phyloP scores from a whole-genome alignment of 495 filamentous ascomycete species.

The Aspergillus ellipticus region DNA sequence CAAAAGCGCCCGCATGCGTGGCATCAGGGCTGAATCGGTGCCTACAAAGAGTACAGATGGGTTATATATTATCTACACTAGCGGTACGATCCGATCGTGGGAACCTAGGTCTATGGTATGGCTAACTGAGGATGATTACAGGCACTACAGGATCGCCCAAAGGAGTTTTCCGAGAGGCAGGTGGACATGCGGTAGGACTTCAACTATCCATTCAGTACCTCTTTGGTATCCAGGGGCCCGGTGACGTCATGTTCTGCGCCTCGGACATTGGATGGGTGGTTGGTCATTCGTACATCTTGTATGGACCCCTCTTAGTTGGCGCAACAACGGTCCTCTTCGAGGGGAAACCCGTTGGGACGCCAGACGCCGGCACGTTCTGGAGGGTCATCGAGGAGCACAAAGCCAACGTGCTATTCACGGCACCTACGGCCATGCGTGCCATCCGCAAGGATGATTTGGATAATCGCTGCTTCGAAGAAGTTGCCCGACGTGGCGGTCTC shows the following conservation, averaged over 20 bases:
- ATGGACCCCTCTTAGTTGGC: conserved; percentile 76
- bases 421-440: conserved; percentile 81
- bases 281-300: conserved; percentile 81
- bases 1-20: conserved; percentile 59
- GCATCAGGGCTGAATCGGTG: conserved; percentile 64
- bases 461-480: conserved; percentile 56
- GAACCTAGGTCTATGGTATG: neutral
- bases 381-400: conserved; percentile 78
- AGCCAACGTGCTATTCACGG: conserved; percentile 80
- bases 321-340: conserved; percentile 87
- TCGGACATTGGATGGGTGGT: conserved; percentile 87
- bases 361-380: conserved; percentile 84
- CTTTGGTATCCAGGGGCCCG: conserved; percentile 74
- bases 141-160: conserved; percentile 87
- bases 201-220: conserved; percentile 73
- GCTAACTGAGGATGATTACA: conserved; percentile 10
- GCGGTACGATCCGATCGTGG: conserved; percentile 35
- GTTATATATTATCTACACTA: conserved; percentile 90
- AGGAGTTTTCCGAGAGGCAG: conserved; percentile 79
- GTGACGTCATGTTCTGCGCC: conserved; percentile 80
- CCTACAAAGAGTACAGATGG: conserved; percentile 72
- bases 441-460: conserved; percentile 82
- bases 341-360: conserved; percentile 88
- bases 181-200: conserved; percentile 84
- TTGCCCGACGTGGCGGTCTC: conserved; percentile 63